phyloP scores from a whole-genome alignment of 495 filamentous ascomycete genomes.

The Penicillium subrubescens region DNA sequence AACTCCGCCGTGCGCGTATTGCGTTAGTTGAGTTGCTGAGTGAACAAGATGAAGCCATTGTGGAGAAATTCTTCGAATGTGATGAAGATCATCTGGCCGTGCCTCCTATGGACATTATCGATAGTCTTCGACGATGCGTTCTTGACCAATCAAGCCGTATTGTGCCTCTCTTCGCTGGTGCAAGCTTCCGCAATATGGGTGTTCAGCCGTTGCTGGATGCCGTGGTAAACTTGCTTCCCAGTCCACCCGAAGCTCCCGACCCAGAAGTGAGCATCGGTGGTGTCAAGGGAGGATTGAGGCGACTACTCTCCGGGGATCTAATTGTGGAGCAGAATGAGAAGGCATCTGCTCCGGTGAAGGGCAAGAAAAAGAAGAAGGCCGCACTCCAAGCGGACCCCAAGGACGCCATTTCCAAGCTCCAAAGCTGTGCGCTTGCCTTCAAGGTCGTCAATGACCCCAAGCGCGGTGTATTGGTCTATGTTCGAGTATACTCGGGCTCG shows the following conservation, averaged over 20 bases:
- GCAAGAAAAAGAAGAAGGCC: constrained; percentile 46
- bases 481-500: constrained; percentile 86
- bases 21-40: constrained; percentile 81
- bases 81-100: constrained; percentile 73
- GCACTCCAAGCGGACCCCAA: constrained; percentile 40
- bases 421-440: constrained; percentile 86
- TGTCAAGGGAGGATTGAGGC: constrained; percentile 50
- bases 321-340: constrained; percentile 43
- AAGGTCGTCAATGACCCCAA: constrained; percentile 91
- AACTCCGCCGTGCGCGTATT: constrained; percentile 74
- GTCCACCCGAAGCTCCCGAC: constrained; percentile 75
- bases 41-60: constrained; percentile 82
- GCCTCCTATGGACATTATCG: constrained; percentile 62
- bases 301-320: constrained; percentile 56
- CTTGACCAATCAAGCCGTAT: constrained; percentile 57
- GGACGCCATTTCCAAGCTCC: constrained; percentile 65
- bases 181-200: constrained; percentile 91
- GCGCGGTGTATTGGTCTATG: constrained; percentile 86
- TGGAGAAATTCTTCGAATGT: constrained; percentile 78
- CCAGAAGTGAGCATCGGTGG: constrained; percentile 71
- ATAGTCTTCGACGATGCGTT: constrained; percentile 73
- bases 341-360: constrained; percentile 35
- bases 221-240: constrained; percentile 82
- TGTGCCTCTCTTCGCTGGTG: constrained; percentile 87
- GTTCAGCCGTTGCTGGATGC: constrained; percentile 92